Evolutionary conservation across 148 eudicot species (phyloP), one percentile per base, ranked within the genome.

Genomic region (Rhododendron williamsianum): DNA sequence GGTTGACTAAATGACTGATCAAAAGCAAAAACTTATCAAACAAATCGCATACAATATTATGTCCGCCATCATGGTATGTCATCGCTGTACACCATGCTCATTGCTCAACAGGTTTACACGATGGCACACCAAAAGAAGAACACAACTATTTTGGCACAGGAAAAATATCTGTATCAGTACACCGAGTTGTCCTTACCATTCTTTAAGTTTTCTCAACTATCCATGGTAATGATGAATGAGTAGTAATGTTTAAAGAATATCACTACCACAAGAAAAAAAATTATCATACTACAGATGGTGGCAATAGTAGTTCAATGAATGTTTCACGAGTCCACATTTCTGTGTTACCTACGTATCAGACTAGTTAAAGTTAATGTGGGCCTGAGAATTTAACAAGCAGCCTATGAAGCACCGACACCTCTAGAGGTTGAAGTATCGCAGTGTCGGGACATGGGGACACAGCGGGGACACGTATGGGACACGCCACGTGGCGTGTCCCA

Each of bases 1-100:
- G 99, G 99, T 85, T 94, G 94, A 89, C 88, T 86, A 84, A 88
- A 86, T 63, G 83, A 82, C 99, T 97, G 82, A 58, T 63, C 65
- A 89, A 87, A 88, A 13, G 33, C 35, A 76, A n/a, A 56, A 73
- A 72, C 9, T 46, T 33, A 54, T 54, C 23, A 81, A 33, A 19
- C 65, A 54, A 80, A 27, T 5, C n/a, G 5, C 6, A 54, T 15
- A 18, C 2, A 35, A 9, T 27, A 10, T 52, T 25, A 33, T 6
- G 6, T 80, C 36, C 0, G 19, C 82, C 82, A 8, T 81, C 46
- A 54, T 33, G 46, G 51, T 4, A 46, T 19, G 19, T 10, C 72
- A 81, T 58, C 19, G 6, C 58, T 81, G 51, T 60, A 38, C 74
- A 63, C 9, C 13, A 63, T 21, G 48, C 56, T 56, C 49, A 23